A percentile compares a stretch with the other conserved stretches of the same genome.
phyloP scores from a whole-genome alignment of 2,329 filamentous ascomycete species.

The Ceratocystis diversiconidia region DNA sequence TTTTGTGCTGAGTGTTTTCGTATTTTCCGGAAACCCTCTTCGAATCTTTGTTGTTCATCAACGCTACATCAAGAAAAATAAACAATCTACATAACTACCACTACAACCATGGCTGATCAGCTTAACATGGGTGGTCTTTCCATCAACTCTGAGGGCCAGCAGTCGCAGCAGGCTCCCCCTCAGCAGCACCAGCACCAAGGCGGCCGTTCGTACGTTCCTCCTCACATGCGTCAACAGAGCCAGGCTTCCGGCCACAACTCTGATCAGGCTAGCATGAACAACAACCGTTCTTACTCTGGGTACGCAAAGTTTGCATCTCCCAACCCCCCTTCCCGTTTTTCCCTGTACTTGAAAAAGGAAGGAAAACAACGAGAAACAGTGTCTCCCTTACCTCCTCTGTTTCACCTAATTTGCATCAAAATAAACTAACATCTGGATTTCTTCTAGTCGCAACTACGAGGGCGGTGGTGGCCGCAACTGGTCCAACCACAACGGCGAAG shows the following conservation, averaged over 20 bases:
- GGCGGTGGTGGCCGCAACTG: conserved; percentile 9
- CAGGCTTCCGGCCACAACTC: conserved; percentile 16
- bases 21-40: neutral
- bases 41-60: neutral
- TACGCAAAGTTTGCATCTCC: conserved; percentile 27
- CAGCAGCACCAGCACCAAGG: conserved; percentile 10
- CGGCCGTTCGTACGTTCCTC: conserved; percentile 64
- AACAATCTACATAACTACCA: neutral
- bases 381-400: neutral
- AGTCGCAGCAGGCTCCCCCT: conserved; percentile 22
- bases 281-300: conserved; percentile 51
- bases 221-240: conserved; percentile 56
- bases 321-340: too few species aligned
- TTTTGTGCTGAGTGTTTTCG: neutral
- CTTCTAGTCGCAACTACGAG: conserved; percentile 9
- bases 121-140: conserved; percentile 64
- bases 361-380: neutral
- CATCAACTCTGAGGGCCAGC: conserved; percentile 28
- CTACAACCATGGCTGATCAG: conserved; percentile 59
- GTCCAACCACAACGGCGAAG: conserved; percentile 34
- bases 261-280: conserved; percentile 39
- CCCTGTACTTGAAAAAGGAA: too few species aligned
- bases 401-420: too few species aligned
- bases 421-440: neutral
- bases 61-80: conserved; percentile 1